Conservation (phyloP, 805 yeast genomes). For the Cyberlindnera suaveolens region DNA sequence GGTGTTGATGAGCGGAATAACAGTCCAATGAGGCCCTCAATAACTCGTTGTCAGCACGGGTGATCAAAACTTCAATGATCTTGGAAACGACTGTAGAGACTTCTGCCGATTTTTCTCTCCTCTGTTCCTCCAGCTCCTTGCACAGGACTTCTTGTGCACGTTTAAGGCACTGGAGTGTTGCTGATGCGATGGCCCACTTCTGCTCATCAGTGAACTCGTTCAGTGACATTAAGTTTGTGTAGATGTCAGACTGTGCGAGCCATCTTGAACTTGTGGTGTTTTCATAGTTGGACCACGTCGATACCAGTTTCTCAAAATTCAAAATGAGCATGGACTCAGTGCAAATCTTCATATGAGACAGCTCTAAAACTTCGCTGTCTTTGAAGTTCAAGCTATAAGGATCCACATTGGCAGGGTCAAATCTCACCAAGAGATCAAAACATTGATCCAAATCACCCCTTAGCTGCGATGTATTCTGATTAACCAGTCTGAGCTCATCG, state of each 20-base stretch:
- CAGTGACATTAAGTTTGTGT: constrained; percentile 4
- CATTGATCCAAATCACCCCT: constrained; percentile 3
- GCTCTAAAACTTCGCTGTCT: constrained; percentile 10
- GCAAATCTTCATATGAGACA: constrained; percentile 7
- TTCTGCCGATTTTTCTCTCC: constrained; percentile 7
- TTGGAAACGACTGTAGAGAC: constrained; percentile 18
- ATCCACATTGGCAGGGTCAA: constrained; percentile 2
- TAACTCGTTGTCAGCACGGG: constrained; percentile 23
- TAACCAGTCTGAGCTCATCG: constrained; percentile 10
- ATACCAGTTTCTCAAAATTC: constrained; percentile 1
- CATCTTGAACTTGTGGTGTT: constrained; percentile 1
- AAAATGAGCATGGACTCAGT: constrained; percentile 6
- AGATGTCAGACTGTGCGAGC: constrained; percentile 17
- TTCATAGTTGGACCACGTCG: constrained; percentile 9
- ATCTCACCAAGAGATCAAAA: background rate
- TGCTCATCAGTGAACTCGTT: constrained; percentile 1
- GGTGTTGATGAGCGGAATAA: constrained; percentile 10
- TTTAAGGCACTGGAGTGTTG: constrained; percentile 11
- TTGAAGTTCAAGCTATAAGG: constrained; percentile 5
- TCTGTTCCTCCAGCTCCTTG: constrained; percentile 9
- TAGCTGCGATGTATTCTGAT: background rate
- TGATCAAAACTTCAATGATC: constrained; percentile 18
- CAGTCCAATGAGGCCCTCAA: constrained; percentile 9
- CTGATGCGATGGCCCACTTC: constrained; percentile 12
- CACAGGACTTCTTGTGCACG: constrained; percentile 15